phyloP scores from a whole-genome alignment of 2,329 filamentous ascomycete species.

The Pestalotiopsis fici region DNA sequence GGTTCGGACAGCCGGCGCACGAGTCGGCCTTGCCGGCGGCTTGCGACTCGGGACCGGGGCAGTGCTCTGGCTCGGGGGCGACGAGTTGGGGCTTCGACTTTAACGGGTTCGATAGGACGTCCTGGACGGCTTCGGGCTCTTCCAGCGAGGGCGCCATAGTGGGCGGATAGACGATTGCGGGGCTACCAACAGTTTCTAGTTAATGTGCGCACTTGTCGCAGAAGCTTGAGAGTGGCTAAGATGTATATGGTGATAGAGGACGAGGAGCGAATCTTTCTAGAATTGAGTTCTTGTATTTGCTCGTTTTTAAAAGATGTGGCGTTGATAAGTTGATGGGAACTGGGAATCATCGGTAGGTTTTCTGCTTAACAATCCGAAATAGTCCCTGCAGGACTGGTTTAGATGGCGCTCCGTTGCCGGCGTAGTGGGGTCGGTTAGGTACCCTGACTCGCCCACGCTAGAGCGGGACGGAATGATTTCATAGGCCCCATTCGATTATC shows the following conservation, averaged over 20 bases:
- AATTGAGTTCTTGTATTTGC: background rate
- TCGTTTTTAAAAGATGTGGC: background rate
- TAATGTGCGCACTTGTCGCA: background rate
- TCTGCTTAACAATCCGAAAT: constrained; percentile 13
- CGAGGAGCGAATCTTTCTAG: background rate
- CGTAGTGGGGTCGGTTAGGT: constrained; percentile 6
- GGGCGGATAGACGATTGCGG: background rate
- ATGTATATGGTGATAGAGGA: background rate
- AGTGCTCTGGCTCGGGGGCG: constrained; percentile 95
- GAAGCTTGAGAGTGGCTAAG: background rate
- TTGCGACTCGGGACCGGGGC: constrained; percentile 84
- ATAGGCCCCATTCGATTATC: too few species aligned
- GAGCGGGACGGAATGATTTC: too few species aligned
- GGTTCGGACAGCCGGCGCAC: constrained; percentile 94
- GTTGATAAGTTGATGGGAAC: background rate
- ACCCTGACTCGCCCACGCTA: background rate
- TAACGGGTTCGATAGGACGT: constrained; percentile 74
- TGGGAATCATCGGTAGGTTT: background rate
- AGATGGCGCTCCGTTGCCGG: constrained; percentile 6
- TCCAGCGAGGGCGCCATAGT: constrained; percentile 84
- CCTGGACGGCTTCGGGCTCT: constrained; percentile 64
- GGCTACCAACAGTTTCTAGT: background rate
- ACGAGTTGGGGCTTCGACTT: constrained; percentile 83
- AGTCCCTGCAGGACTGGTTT: background rate
- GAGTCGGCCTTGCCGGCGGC: constrained; percentile 73